Evolutionary conservation across 192 early-diverging fungal genomes (phyloP), one percentile per base, ranked within the genome.

Genomic region (Coemansia sp.): DNA sequence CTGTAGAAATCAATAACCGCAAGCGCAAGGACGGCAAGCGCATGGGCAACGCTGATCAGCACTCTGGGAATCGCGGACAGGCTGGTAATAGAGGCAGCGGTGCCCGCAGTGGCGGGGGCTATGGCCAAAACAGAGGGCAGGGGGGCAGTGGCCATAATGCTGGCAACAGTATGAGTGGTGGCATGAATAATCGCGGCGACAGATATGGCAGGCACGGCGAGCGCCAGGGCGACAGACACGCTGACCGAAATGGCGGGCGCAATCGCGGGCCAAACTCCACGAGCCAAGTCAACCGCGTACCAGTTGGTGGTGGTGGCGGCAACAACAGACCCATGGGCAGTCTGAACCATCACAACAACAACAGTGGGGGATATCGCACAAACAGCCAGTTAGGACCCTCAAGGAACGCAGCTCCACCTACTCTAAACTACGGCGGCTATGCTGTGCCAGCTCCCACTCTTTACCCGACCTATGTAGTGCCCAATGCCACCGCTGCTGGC

Each of bases 1-100:
- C 75, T 16, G 71, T 82, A 2, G 75, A 82, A 36, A 82, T 71
- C 0, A 60, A 77, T 48, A 46, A 23, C 33, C 75, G 79, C 58
- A 77, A 74, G 62, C 70, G 75, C 62, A 73, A 69, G 59, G 71
- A 73, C 35, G 21, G 20, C 16, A 73, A 65, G 50, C 65, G 70
- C 3, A 53, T 46, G 34, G 70, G 79, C 18, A 51, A 70, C n/a
- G 48, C 11, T 57, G 66, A 74, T 38, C 20, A 53, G 18, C 40
- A 70, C 51, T 31, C 35, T 5, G 60, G 67, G 24, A 67, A 67
- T 38, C 59, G 53, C 39, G 28, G 46, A 39, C 62, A 67, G 9
- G 59, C 59, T 9, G 40, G 67, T 35, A 66, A 63, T 45, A 65
- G 65, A 39, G 57, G 59, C 26, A n/a, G 43, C 11, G 64, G 67